phyloP scores from a whole-genome alignment of 2,329 filamentous ascomycete genomes.

The Rhynchosporium agropyri region DNA sequence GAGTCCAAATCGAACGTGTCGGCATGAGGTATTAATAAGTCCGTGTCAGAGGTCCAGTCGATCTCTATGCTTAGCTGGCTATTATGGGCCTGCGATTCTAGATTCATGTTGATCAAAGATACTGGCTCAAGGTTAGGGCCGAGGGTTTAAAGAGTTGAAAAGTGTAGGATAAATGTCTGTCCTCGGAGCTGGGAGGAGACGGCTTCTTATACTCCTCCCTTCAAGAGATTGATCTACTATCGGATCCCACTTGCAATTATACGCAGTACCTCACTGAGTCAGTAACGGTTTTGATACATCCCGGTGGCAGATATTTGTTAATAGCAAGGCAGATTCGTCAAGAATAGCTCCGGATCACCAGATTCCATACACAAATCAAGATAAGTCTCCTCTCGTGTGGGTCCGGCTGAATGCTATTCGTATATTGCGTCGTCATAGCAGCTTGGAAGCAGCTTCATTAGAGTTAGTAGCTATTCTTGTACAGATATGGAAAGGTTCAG shows the following conservation, averaged over 20 bases:
- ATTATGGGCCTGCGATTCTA: conserved; percentile 8
- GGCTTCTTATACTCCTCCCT: conserved; percentile 21
- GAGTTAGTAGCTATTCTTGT: conserved; percentile 13
- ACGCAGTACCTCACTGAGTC: conserved; percentile 6
- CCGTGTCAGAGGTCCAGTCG: conserved; percentile 7
- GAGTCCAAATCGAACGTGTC: no score
- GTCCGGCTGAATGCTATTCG: conserved; percentile 12
- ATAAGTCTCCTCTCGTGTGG: conserved; percentile 16
- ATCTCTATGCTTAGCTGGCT: conserved; percentile 14
- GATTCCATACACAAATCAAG: conserved; percentile 17
- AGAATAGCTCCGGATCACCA: conserved; percentile 19
- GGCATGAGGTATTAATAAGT: not conserved
- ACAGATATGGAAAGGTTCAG: conserved; percentile 16
- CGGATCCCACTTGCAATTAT: conserved; percentile 13
- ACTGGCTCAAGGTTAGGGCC: conserved; percentile 5
- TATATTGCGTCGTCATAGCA: conserved; percentile 18
- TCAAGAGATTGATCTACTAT: conserved; percentile 15
- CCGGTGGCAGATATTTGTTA: conserved; percentile 11
- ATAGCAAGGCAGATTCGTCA: conserved; percentile 14
- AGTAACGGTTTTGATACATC: conserved; percentile 9
- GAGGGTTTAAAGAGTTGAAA: conserved; percentile 16
- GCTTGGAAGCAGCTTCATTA: conserved; percentile 16
- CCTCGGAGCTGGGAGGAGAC: conserved; percentile 12
- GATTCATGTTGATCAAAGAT: conserved; percentile 19
- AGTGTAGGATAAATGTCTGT: conserved; percentile 14